Conservation (phyloP, 1,139 yeast species). For the Candida labiduridarum region DNA sequence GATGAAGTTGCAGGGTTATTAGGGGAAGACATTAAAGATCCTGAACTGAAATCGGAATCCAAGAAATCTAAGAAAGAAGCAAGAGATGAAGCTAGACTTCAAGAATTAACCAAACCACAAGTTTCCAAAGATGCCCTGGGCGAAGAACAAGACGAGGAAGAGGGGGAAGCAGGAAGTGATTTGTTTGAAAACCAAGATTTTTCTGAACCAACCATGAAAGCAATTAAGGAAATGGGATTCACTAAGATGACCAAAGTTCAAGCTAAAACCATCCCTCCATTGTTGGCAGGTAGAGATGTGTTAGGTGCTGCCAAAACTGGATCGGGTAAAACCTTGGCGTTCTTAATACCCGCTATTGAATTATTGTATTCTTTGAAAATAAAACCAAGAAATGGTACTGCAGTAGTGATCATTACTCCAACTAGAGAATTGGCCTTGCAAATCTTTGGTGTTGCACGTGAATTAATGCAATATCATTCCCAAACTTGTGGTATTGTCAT, state of each 20-base stretch:
- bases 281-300: slow-evolving; percentile 93
- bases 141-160: slow-evolving; percentile 31
- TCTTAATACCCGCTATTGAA: slow-evolving; percentile 93
- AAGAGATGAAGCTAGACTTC: slow-evolving; percentile 20
- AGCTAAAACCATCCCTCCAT: slow-evolving; percentile 91
- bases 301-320: slow-evolving; percentile 98
- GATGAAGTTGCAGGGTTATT: slow-evolving; percentile 58
- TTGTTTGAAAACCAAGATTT: slow-evolving; percentile 58
- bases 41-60: slow-evolving; percentile 31
- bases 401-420: slow-evolving; percentile 89
- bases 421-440: slow-evolving; percentile 89
- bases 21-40: slow-evolving; percentile 47
- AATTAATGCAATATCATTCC: slow-evolving; percentile 85
- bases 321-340: slow-evolving; percentile 95
- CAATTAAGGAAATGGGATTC: slow-evolving; percentile 86
- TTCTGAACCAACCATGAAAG: slow-evolving; percentile 78
- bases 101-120: slow-evolving; percentile 23
- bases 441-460: slow-evolving; percentile 95
- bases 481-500: slow-evolving; percentile 96
- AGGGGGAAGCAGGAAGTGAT: slow-evolving; percentile 21
- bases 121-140: slow-evolving; percentile 24
- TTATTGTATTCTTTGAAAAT: slow-evolving; percentile 74
- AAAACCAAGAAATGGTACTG: slow-evolving; percentile 71
- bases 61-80: slow-evolving; percentile 19
- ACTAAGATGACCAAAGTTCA: slow-evolving; percentile 90